These are phyloP conservation scores for Smittium mucronatum DNA, from an alignment of 371 early-diverging fungal genomes.

Conservation along the genomic window DNA sequence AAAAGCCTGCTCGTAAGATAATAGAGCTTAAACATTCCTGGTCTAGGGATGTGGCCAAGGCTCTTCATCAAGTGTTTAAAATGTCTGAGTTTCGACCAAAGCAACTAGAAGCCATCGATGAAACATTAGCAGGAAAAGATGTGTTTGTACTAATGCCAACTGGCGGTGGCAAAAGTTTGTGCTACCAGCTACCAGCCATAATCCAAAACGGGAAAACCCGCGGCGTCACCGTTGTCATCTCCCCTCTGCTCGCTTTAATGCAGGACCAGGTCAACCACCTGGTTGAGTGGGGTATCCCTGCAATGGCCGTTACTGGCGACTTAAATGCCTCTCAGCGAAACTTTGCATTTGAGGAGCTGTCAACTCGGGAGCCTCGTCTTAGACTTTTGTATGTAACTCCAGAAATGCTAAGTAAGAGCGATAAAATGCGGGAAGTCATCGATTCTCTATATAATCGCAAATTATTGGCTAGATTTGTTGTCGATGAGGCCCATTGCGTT, in stretches of 20 bases:
- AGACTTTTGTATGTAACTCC: conserved; percentile 92
- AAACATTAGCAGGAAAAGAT: conserved; percentile 74
- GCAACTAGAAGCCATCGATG: conserved; percentile 90
- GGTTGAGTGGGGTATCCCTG: conserved; percentile 57
- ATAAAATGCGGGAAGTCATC: conserved; percentile 44
- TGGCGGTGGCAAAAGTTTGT: conserved; percentile 98
- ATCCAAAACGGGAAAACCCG: conserved; percentile 47
- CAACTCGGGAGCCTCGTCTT: conserved; percentile 23
- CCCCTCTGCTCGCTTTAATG: conserved; percentile 94
- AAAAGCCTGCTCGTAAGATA: conserved; percentile 18
- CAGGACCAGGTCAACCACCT: conserved; percentile 93
- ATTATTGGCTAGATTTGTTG: conserved; percentile 77
- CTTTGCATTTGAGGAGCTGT: conserved; percentile 46
- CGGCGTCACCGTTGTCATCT: conserved; percentile 91
- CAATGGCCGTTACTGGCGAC: conserved; percentile 60
- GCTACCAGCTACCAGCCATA: conserved; percentile 95
- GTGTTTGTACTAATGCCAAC: conserved; percentile 99
- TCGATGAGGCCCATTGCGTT: conserved; percentile 97
- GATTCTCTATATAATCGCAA: conserved; percentile 42
- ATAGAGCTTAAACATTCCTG: conserved; percentile 41
- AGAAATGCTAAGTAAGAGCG: conserved; percentile 73
- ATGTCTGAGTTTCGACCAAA: conserved; percentile 77
- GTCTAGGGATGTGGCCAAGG: conserved; percentile 64
- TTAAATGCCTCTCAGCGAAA: conserved; percentile 37
- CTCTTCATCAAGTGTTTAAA: conserved; percentile 55